These are phyloP conservation scores for Penicillium crystallinum DNA, from an alignment of 495 filamentous ascomycete species.

Conservation along the genomic window DNA sequence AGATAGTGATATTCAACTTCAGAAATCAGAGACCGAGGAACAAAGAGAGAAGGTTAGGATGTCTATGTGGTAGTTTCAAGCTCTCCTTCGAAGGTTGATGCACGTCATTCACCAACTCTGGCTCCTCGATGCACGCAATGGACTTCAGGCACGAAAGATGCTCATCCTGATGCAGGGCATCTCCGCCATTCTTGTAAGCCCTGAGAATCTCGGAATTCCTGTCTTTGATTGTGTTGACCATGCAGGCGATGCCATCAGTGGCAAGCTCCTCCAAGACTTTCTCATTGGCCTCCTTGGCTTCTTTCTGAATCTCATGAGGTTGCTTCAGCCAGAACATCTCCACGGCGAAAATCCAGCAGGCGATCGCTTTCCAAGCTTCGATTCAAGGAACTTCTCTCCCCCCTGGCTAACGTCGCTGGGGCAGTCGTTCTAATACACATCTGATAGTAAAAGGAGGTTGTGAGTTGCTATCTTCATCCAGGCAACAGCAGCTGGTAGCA, in stretches of 20 bases:
- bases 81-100: background rate
- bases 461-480: slow-evolving; percentile 8
- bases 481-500: slow-evolving; percentile 15
- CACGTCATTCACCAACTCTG: background rate
- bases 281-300: slow-evolving; percentile 14
- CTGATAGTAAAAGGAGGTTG: slow-evolving; percentile 13
- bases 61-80: background rate
- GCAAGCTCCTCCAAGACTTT: slow-evolving; percentile 7
- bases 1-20: no score
- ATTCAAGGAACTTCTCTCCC: slow-evolving; percentile 12
- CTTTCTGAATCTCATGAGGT: slow-evolving; percentile 17
- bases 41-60: background rate
- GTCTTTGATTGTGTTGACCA: slow-evolving; percentile 10
- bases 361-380: slow-evolving; percentile 10
- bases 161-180: slow-evolving; percentile 16
- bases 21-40: background rate
- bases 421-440: slow-evolving; percentile 18
- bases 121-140: background rate
- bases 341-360: slow-evolving; percentile 12
- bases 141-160: slow-evolving; percentile 6
- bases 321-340: slow-evolving; percentile 21
- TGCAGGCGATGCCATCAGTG: slow-evolving; percentile 10
- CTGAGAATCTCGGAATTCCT: slow-evolving; percentile 11
- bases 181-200: slow-evolving; percentile 12
- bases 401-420: slow-evolving; percentile 8